phyloP scores from a whole-genome alignment of 305 asterid genomes.

The Solanum hybrid region DNA sequence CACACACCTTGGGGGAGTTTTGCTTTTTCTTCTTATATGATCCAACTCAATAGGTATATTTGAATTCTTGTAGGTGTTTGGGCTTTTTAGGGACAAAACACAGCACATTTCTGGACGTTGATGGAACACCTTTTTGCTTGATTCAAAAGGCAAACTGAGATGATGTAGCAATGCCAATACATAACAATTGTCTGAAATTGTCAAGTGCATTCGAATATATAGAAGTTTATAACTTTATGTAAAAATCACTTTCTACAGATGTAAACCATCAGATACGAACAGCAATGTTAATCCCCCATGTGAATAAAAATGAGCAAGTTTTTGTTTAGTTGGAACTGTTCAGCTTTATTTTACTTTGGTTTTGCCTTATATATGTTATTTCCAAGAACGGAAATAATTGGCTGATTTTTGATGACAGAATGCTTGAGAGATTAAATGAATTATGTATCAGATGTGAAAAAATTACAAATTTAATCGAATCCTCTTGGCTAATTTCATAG shows the following conservation, averaged over 20 bases:
- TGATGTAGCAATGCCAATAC: not conserved
- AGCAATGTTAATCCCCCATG: not conserved
- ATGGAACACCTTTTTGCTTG: conserved; percentile 8
- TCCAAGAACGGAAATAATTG: not conserved
- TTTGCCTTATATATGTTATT: not conserved
- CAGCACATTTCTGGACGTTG: not conserved
- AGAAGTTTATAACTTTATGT: conserved; percentile 2
- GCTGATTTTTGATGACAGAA: not conserved
- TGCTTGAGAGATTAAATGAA: not conserved
- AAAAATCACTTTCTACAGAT: not conserved
- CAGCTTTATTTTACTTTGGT: not conserved
- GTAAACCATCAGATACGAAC: conserved; percentile 1
- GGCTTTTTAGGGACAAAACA: conserved; percentile 19
- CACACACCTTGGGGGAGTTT: not conserved
- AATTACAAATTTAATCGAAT: not conserved
- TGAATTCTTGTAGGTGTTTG: conserved; percentile 37
- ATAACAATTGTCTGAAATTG: not conserved
- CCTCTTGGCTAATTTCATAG: not conserved
- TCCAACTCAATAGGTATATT: not conserved
- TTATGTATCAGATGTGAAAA: not conserved
- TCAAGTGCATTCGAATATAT: not conserved
- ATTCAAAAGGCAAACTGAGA: conserved; percentile 6
- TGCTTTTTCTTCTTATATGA: not conserved
- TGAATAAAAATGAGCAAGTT: not conserved
- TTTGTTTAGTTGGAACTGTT: not conserved